Conservation (phyloP, 176 grass and related monocot species). For the Avena atlantica region DNA sequence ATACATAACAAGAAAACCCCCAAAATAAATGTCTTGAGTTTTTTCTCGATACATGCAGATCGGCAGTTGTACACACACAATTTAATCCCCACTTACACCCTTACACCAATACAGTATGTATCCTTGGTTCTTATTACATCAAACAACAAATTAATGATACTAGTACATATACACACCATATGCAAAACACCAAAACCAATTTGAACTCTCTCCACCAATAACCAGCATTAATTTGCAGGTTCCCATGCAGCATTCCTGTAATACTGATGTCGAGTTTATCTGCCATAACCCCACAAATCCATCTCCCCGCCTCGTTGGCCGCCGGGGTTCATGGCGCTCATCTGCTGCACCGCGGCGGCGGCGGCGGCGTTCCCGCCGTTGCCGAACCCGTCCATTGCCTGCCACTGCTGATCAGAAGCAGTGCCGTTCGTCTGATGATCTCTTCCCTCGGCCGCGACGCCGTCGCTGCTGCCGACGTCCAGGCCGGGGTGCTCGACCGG, state of each 20-base stretch:
- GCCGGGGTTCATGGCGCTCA: slow-evolving; percentile 64
- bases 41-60: not conserved
- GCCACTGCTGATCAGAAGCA: slow-evolving; percentile 61
- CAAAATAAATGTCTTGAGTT: slow-evolving; percentile 24
- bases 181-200: slow-evolving; percentile 49
- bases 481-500: slow-evolving; percentile 61
- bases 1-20: slow-evolving; percentile 30
- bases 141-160: slow-evolving; percentile 44
- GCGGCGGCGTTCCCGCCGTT: slow-evolving; percentile 37
- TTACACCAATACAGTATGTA: slow-evolving; percentile 25
- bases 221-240: not conserved
- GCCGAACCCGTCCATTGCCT: slow-evolving; percentile 70
- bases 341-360: slow-evolving; percentile 61
- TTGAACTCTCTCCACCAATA: not conserved
- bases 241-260: not conserved
- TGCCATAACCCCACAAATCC: slow-evolving; percentile 95
- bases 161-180: slow-evolving; percentile 45
- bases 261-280: slow-evolving; percentile 42
- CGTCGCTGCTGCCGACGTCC: slow-evolving; percentile 53
- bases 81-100: not conserved
- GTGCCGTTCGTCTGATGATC: slow-evolving; percentile 43
- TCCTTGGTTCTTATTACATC: slow-evolving; percentile 54
- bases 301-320: slow-evolving; percentile 80
- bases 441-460: slow-evolving; percentile 51
- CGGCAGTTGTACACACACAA: slow-evolving; percentile 4